These are phyloP conservation scores for Austroboletus eburneus DNA, from an alignment of 768 basidiomycete genomes.

Conservation along the genomic window DNA sequence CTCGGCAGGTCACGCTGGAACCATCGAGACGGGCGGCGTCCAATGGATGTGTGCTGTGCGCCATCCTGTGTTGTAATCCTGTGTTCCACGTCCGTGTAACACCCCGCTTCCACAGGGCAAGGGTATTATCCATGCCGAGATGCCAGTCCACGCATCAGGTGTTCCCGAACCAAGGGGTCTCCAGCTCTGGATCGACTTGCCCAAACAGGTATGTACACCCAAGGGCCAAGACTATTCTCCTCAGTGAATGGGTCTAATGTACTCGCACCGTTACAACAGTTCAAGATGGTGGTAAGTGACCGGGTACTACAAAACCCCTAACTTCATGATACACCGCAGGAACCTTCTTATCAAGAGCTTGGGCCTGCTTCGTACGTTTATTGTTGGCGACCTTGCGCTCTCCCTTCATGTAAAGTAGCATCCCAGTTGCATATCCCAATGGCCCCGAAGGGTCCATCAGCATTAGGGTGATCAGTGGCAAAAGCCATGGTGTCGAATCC, in stretches of 20 bases:
- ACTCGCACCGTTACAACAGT: too few relatives aligned
- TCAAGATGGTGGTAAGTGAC: conserved; percentile 67
- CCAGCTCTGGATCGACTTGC: conserved; percentile 85
- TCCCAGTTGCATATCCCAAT: conserved; percentile 69
- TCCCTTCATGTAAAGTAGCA: conserved; percentile 36
- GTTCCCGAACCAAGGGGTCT: conserved; percentile 74
- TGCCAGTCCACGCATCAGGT: conserved; percentile 75
- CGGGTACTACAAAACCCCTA: background rate
- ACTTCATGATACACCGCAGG: conserved; percentile 30
- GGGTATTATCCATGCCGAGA: conserved; percentile 82
- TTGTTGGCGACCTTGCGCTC: conserved; percentile 2
- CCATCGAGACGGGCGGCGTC: conserved; percentile 75
- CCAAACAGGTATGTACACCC: conserved; percentile 48
- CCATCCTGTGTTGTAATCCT: conserved; percentile 4
- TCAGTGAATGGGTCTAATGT: too few relatives aligned
- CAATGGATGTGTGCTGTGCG: conserved; percentile 92
- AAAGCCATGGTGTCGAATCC: conserved; percentile 79
- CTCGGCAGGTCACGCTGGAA: conserved; percentile 80
- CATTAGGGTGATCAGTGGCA: conserved; percentile 86
- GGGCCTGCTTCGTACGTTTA: conserved; percentile 51
- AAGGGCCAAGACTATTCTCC: too few relatives aligned
- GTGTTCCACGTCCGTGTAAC: background rate
- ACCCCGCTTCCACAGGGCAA: conserved; percentile 37
- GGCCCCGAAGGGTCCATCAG: conserved; percentile 63
- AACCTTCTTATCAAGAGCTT: conserved; percentile 84